Base-by-base conservation (phyloP, 148 eudicot species). In the Mesembryanthemum crystallinum region DNA sequence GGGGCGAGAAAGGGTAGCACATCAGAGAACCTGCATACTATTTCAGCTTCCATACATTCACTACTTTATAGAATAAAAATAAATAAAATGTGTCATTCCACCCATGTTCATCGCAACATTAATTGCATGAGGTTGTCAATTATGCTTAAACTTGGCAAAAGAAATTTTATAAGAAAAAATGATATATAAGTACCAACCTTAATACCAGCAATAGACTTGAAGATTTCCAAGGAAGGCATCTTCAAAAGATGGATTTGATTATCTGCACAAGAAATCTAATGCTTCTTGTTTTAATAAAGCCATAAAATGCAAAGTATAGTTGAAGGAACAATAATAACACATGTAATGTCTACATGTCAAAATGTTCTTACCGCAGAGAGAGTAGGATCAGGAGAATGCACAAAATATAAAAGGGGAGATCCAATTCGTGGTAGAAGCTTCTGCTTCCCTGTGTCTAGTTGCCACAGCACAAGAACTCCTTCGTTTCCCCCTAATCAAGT, bases 391-490 rank as follows among this genome's bases (percentile, higher is more conserved):
- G 86, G 85, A 71, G 96, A 92, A 78, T 37, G 80, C 32, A 79
- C 82, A 87, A 85, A 94, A 82, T 86, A 85, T n/a, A 87, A 63
- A 71, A 94, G 85, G 4, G 97, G 91, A 57, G 97, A 88, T 73
- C 97, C 97, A 64, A 94, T 86, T 76, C 90, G 87, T 7, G 97
- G 97, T 73, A 90, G 84, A 83, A 90, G 92, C 72, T 87, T 94
- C 82, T 82, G 85, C 84, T 90, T 94, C 79, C 94, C 97, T 21
- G 96, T 90, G 69, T 94, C 98, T 57, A 92, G 88, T 81, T 92
- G 98, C 98, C 98, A 94, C 29, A 92, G 87, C 72, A 94, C 96
- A 66, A 94, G 91, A 78, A 94, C 98, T 77, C 97, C 98, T 88
- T 94, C 98, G 70, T 83, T 82, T 83, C 98, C 98, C 72, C 98